Percentiles rank a stretch among this genome's conserved stretches.
phyloP scores from a whole-genome alignment of 148 eudicot genomes.

The Cornus suecica region DNA sequence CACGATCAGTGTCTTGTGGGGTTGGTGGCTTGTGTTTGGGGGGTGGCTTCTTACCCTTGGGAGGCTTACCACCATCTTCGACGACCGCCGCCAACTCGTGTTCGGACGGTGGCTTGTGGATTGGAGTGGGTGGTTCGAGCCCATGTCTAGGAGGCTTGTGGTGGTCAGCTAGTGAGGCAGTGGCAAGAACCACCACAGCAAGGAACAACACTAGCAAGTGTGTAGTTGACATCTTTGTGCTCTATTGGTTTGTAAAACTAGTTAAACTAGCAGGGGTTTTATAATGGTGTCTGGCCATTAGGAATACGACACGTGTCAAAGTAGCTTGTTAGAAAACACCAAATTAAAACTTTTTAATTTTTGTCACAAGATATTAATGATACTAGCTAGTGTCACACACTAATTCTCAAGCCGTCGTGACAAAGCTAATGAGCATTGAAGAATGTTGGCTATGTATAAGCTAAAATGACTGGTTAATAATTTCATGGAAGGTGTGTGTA shows the following conservation, averaged over 20 bases:
- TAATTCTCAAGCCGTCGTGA: no score
- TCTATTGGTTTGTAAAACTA: neutral
- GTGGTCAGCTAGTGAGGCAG: conserved; percentile 9
- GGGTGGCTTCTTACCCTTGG: conserved; percentile 1
- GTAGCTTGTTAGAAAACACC: no score
- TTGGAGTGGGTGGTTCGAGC: neutral
- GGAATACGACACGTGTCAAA: no score
- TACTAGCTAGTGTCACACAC: no score
- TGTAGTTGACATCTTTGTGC: conserved; percentile 7
- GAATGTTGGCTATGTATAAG: no score
- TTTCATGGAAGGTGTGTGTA: no score
- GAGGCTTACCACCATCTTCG: neutral
- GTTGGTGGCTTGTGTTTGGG: neutral
- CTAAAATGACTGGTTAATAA: no score
- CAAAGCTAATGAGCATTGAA: no score
- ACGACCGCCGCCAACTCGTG: neutral
- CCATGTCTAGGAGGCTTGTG: neutral
- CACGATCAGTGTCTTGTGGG: neutral
- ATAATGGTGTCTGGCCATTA: neutral
- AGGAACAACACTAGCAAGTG: conserved; percentile 2
- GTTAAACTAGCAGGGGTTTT: neutral
- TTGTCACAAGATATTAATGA: no score
- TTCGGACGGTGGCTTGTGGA: neutral
- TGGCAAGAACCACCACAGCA: conserved; percentile 10
- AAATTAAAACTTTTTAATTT: no score